Percentiles rank a stretch among this genome's conserved stretches.
These are phyloP conservation scores for Eremothecium coryli DNA, from an alignment of 1,139 yeast genomes.

Conservation along the genomic window DNA sequence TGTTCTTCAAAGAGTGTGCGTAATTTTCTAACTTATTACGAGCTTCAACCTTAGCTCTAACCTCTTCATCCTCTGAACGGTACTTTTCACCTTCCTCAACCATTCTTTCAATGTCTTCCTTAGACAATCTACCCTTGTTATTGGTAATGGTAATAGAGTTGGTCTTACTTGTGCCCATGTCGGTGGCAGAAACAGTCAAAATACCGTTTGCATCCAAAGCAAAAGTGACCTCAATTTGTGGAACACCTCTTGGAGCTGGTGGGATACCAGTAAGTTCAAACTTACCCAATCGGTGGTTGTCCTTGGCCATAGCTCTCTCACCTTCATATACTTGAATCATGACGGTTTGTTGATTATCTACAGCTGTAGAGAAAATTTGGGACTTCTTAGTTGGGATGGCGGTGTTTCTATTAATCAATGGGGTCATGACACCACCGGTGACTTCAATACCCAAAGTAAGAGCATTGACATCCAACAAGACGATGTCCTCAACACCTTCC, in stretches of 20 bases:
- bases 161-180: slow-evolving; percentile 93
- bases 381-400: slow-evolving; percentile 94
- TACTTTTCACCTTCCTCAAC: slow-evolving; percentile 88
- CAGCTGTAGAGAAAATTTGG: slow-evolving; percentile 92
- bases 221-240: slow-evolving; percentile 93
- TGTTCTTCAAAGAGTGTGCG: slow-evolving; percentile 77
- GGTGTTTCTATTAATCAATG: slow-evolving; percentile 89
- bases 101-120: slow-evolving; percentile 90
- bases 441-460: slow-evolving; percentile 94
- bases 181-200: slow-evolving; percentile 84
- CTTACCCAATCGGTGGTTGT: slow-evolving; percentile 88
- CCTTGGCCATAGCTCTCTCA: slow-evolving; percentile 92
- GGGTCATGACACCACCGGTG: slow-evolving; percentile 97
- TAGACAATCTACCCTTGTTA: slow-evolving; percentile 91
- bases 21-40: slow-evolving; percentile 85
- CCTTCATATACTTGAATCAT: slow-evolving; percentile 92
- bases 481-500: slow-evolving; percentile 62
- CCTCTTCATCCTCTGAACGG: slow-evolving; percentile 78
- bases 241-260: slow-evolving; percentile 96
- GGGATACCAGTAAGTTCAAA: slow-evolving; percentile 91
- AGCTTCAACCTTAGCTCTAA: slow-evolving; percentile 74
- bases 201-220: slow-evolving; percentile 94
- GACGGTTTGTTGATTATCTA: slow-evolving; percentile 93
- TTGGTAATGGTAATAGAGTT: slow-evolving; percentile 91
- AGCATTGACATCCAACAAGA: slow-evolving; percentile 83